These are phyloP conservation scores for Aquilaria agallochum DNA, from an alignment of 441 rosid species.

Conservation along the genomic window DNA sequence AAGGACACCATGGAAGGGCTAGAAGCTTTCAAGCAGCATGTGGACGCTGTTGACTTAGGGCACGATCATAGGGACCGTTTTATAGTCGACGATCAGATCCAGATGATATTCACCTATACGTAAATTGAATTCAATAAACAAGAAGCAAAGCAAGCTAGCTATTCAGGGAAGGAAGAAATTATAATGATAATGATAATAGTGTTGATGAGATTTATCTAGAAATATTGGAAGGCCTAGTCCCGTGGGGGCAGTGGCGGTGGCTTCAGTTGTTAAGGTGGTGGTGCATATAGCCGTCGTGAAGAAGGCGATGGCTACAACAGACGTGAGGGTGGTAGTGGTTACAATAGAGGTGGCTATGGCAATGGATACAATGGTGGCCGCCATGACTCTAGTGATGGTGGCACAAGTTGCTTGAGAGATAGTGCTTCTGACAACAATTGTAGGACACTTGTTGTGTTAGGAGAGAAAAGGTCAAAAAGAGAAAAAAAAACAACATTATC, in stretches of 20 bases:
- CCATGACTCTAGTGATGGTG: conserved; percentile 23
- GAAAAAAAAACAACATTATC: neutral
- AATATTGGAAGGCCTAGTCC: conserved; percentile 43
- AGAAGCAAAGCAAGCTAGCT: too few relatives aligned
- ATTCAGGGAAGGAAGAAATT: conserved; percentile 6
- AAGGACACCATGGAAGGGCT: conserved; percentile 87
- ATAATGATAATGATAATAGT: neutral
- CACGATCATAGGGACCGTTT: conserved; percentile 81
- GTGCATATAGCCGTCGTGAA: conserved; percentile 30
- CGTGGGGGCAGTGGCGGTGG: conserved; percentile 51
- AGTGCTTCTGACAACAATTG: conserved; percentile 55
- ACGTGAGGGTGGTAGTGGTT: conserved; percentile 23
- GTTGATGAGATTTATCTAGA: neutral
- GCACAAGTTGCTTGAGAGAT: conserved; percentile 18
- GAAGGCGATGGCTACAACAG: conserved; percentile 31
- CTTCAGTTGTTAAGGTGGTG: conserved; percentile 29
- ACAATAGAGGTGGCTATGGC: conserved; percentile 24
- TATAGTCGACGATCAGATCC: conserved; percentile 69
- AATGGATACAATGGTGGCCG: conserved; percentile 31
- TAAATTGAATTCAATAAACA: neutral
- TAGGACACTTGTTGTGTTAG: conserved; percentile 26
- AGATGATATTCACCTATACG: conserved; percentile 83
- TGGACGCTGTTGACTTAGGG: conserved; percentile 78
- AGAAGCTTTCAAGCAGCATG: conserved; percentile 74
- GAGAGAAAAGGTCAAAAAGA: neutral